A percentile compares a stretch with the other conserved stretches of the same genome.
Conservation (phyloP, 495 filamentous ascomycete species). For the Lasiosphaeria hispida region DNA sequence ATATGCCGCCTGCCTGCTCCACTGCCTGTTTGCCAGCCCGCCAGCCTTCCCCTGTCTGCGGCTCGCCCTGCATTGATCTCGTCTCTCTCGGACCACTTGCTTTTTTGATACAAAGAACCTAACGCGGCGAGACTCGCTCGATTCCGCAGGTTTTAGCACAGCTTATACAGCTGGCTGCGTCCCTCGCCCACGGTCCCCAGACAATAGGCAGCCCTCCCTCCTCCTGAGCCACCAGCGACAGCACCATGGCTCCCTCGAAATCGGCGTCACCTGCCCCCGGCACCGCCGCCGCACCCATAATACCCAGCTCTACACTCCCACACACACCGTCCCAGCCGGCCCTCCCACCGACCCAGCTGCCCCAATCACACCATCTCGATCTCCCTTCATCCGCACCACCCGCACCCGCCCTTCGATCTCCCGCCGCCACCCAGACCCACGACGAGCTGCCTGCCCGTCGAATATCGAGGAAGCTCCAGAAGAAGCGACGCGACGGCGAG, state of each 20-base stretch:
- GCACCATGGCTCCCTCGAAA: slow-evolving; percentile 14
- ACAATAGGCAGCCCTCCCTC: not conserved
- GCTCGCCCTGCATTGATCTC: no score
- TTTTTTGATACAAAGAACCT: no score
- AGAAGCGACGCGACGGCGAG: slow-evolving; percentile 50
- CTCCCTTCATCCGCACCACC: slow-evolving; percentile 17
- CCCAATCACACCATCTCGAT: slow-evolving; percentile 20
- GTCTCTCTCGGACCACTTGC: no score
- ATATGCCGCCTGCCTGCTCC: no score
- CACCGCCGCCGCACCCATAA: not conserved
- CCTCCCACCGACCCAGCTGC: slow-evolving; percentile 3
- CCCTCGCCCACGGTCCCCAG: not conserved
- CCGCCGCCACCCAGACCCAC: slow-evolving; percentile 11
- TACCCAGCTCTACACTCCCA: not conserved
- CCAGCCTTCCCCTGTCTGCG: no score
- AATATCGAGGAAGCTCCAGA: slow-evolving; percentile 55
- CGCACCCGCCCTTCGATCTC: slow-evolving; percentile 1
- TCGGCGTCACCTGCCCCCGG: slow-evolving; percentile 18
- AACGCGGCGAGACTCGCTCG: no score
- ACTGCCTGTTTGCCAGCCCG: no score
- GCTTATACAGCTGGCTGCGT: not conserved
- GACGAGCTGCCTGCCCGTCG: slow-evolving; percentile 31
- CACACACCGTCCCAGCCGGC: slow-evolving; percentile 4
- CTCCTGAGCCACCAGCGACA: not conserved
- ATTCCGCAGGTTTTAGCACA: no score